phyloP scores from a whole-genome alignment of 2,329 filamentous ascomycete species.

The Aspergillus brasiliensis region DNA sequence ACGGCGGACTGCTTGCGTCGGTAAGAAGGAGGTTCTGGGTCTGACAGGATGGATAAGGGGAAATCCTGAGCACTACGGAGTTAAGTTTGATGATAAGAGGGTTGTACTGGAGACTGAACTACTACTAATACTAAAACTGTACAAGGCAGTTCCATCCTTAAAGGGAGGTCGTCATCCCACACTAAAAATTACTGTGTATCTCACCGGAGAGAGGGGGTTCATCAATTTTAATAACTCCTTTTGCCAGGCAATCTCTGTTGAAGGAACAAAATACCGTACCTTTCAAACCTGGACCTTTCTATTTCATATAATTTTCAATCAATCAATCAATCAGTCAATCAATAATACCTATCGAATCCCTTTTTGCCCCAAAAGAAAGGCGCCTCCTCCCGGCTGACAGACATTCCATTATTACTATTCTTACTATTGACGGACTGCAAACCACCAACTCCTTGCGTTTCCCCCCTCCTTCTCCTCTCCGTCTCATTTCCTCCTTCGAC shows the following conservation, averaged over 20 bases:
- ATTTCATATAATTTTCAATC: not conserved
- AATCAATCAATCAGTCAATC: no score
- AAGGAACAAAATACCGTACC: not conserved
- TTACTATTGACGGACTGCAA: conserved; percentile 16
- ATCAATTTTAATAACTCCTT: no score
- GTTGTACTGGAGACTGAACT: conserved; percentile 9
- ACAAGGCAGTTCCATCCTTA: not conserved
- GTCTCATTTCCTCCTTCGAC: conserved; percentile 9
- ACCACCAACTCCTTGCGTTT: conserved; percentile 12
- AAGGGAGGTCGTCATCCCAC: conserved; percentile 2
- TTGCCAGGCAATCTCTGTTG: not conserved
- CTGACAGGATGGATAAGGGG: conserved; percentile 5
- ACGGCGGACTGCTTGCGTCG: conserved; percentile 9
- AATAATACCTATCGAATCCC: not conserved
- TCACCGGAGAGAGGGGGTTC: not conserved
- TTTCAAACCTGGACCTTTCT: not conserved
- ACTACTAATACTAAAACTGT: no score
- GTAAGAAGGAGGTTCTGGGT: conserved; percentile 10
- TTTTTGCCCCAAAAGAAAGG: conserved; percentile 7
- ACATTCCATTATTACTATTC: conserved; percentile 21
- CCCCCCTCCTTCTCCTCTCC: conserved; percentile 12
- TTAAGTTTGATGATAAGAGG: conserved; percentile 14
- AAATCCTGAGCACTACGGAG: no score
- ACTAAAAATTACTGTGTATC: not conserved
- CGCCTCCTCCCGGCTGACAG: conserved; percentile 10